These are phyloP conservation scores for Hemileccinum impolitum DNA, from an alignment of 768 basidiomycete species.

Conservation along the genomic window DNA sequence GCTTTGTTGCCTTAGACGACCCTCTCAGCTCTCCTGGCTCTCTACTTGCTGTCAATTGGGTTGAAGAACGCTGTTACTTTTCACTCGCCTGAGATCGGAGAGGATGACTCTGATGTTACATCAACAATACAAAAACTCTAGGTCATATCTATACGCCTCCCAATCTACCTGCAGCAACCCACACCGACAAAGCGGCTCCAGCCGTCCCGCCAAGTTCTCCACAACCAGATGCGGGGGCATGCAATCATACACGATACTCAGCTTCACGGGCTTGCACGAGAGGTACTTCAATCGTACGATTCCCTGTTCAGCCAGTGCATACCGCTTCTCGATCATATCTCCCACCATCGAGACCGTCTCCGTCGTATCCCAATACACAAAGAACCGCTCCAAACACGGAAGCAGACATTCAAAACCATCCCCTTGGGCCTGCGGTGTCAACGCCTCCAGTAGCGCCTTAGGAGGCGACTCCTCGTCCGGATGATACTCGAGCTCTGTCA, in stretches of 20 bases:
- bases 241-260: constrained; percentile 13
- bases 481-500: constrained; percentile 22
- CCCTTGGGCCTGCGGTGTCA: constrained; percentile 19
- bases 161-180: constrained; percentile 23
- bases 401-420: constrained; percentile 16
- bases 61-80: too few species aligned
- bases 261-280: constrained; percentile 21
- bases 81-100: too few species aligned
- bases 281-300: constrained; percentile 14
- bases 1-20: too few species aligned
- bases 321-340: constrained; percentile 24
- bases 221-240: constrained; percentile 9
- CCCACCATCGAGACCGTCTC: constrained; percentile 25
- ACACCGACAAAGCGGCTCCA: constrained; percentile 17
- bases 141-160: constrained; percentile 16
- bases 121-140: constrained; percentile 21
- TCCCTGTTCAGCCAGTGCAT: constrained; percentile 9
- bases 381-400: constrained; percentile 15
- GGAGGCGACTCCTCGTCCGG: constrained; percentile 24
- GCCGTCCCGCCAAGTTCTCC: constrained; percentile 18
- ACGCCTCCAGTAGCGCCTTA: constrained; percentile 10
- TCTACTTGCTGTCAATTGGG: too few species aligned
- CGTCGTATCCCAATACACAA: constrained; percentile 24
- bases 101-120: too few species aligned
- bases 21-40: too few species aligned